Conservation (phyloP, 768 basidiomycete genomes). For the Candolleomyces aberdarensis region DNA sequence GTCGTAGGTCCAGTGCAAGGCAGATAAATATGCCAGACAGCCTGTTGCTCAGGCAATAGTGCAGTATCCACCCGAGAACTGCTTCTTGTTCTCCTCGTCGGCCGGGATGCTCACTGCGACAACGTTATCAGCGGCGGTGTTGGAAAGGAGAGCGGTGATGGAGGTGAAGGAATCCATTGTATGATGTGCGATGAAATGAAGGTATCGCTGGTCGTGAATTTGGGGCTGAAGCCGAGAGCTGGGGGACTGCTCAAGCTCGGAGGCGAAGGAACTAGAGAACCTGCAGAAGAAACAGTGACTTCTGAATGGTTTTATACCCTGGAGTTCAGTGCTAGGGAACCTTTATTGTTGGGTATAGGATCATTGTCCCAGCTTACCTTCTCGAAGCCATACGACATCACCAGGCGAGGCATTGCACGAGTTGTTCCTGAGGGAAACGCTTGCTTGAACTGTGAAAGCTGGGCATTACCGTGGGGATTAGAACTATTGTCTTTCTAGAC, state of each 20-base stretch:
- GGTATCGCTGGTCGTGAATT: not conserved
- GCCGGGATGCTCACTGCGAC: not conserved
- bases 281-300: too few species aligned
- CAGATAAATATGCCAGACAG: not conserved
- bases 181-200: not conserved
- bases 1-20: not conserved
- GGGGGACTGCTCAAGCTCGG: not conserved
- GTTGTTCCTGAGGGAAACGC: too few species aligned
- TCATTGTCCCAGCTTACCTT: too few species aligned
- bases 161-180: constrained; percentile 2
- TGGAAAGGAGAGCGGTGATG: not conserved
- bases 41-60: not conserved
- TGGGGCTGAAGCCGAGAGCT: not conserved
- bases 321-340: too few species aligned
- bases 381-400: too few species aligned
- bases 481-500: too few species aligned
- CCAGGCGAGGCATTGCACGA: too few species aligned
- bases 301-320: too few species aligned
- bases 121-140: not conserved
- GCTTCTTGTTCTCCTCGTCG: not conserved
- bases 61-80: not conserved
- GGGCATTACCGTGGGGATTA: too few species aligned
- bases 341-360: too few species aligned
- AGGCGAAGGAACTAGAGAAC: not conserved
- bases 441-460: too few species aligned